A percentile compares a stretch with the other conserved stretches of the same genome.
Evolutionary conservation across 192 early-diverging fungal genomes (phyloP).

Genomic region (Coemansia sp.): DNA sequence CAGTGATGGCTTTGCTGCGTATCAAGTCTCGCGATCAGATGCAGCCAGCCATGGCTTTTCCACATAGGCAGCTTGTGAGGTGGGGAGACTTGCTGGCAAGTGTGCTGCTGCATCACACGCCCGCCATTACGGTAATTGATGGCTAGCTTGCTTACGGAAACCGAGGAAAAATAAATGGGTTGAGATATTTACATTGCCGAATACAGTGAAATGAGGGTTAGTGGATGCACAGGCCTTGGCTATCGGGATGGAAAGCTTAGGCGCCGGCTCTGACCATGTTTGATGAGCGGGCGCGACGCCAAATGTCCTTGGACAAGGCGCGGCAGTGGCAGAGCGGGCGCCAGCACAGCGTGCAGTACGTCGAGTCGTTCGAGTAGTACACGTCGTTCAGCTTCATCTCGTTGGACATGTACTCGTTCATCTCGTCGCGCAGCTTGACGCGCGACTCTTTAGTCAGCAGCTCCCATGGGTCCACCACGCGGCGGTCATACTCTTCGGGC

Average conservation of each 20-base stretch:
- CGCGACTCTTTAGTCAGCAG: slow-evolving; percentile 34
- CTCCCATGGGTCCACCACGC: slow-evolving; percentile 49
- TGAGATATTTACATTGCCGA: not conserved
- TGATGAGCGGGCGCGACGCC: slow-evolving; percentile 42
- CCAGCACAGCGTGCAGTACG: slow-evolving; percentile 52
- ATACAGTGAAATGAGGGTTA: too few species aligned
- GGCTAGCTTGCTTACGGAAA: not conserved
- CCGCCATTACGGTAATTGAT: too few species aligned
- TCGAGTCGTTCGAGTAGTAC: slow-evolving; percentile 42
- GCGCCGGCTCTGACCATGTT: slow-evolving; percentile 47
- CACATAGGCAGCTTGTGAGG: too few species aligned
- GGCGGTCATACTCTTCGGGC: slow-evolving; percentile 49
- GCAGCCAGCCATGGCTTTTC: too few species aligned
- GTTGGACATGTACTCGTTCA: slow-evolving; percentile 39
- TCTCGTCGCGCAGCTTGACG: slow-evolving; percentile 42
- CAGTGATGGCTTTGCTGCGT: not conserved
- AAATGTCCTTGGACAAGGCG: slow-evolving; percentile 47
- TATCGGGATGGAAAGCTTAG: not conserved
- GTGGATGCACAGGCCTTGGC: too few species aligned
- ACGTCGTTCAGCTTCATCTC: slow-evolving; percentile 48
- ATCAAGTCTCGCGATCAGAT: too few species aligned
- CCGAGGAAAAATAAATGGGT: not conserved
- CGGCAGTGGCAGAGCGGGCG: slow-evolving; percentile 47
- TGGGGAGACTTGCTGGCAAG: too few species aligned
- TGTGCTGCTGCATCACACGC: too few species aligned